These are phyloP conservation scores for Gamarada debralockiae DNA, from an alignment of 495 filamentous ascomycete genomes.

Conservation along the genomic window DNA sequence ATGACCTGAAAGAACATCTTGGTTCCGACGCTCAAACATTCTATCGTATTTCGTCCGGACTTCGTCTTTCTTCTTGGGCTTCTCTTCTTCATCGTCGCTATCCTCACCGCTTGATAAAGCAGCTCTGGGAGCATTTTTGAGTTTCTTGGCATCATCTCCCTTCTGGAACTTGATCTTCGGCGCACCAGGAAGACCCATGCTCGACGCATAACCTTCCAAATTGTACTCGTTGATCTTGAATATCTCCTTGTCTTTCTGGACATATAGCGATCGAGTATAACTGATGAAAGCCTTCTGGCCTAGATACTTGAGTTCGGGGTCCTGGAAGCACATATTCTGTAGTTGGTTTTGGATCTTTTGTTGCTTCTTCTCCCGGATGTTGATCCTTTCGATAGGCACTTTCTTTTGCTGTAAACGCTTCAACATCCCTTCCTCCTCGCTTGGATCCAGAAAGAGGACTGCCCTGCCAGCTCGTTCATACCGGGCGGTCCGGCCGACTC, in stretches of 20 bases:
- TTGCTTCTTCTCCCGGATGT: conserved; percentile 85
- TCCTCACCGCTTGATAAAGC: conserved; percentile 50
- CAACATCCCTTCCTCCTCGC: conserved; percentile 84
- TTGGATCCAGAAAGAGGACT: conserved; percentile 88
- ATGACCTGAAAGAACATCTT: conserved; percentile 89
- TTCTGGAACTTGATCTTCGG: conserved; percentile 90
- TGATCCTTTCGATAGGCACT: conserved; percentile 78
- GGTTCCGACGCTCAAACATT: conserved; percentile 94
- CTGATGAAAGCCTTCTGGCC: conserved; percentile 94
- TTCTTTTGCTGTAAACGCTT: conserved; percentile 80
- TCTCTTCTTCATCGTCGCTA: conserved; percentile 34
- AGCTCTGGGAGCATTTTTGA: conserved; percentile 79
- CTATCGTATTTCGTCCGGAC: conserved; percentile 91
- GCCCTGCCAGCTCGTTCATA: conserved; percentile 85
- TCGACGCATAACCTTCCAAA: conserved; percentile 79
- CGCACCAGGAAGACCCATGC: conserved; percentile 83
- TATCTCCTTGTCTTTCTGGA: conserved; percentile 90
- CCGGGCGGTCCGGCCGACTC: conserved; percentile 91
- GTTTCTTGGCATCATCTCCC: conserved; percentile 75
- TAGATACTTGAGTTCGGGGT: conserved; percentile 89
- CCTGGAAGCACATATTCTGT: conserved; percentile 92
- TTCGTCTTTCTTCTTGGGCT: conserved; percentile 52
- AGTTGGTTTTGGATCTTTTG: conserved; percentile 77
- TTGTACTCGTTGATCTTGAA: conserved; percentile 79
- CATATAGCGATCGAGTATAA: conserved; percentile 75